Percentiles rank a stretch among this genome's conserved stretches.
Evolutionary conservation across 441 rosid species (phyloP).

Genomic region (Pelargonium myrrhifolium): DNA sequence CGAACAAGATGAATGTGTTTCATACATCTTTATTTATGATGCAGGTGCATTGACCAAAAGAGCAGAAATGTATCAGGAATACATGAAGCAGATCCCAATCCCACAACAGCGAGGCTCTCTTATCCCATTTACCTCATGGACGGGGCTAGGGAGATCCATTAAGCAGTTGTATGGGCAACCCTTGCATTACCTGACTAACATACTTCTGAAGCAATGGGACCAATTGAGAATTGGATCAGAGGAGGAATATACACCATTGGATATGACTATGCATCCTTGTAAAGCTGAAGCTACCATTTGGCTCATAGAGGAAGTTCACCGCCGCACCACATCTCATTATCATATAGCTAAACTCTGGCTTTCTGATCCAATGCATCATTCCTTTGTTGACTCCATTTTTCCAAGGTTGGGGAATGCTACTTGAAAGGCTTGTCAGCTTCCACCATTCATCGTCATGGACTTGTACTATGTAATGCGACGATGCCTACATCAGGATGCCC

Average conservation of each 20-base stretch:
- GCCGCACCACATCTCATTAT: constrained; percentile 52
- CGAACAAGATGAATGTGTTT: neutral
- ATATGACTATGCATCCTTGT: constrained; percentile 56
- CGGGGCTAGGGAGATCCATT: constrained; percentile 61
- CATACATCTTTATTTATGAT: constrained; percentile 10
- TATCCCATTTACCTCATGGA: constrained; percentile 69
- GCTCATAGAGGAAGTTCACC: constrained; percentile 79
- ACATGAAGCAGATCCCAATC: constrained; percentile 59
- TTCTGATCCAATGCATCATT: constrained; percentile 50
- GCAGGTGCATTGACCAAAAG: constrained; percentile 44
- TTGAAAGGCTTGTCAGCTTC: neutral
- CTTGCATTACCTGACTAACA: constrained; percentile 77
- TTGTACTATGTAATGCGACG: too few relatives aligned
- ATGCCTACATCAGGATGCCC: too few relatives aligned
- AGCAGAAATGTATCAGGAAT: constrained; percentile 77
- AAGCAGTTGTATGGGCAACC: constrained; percentile 74
- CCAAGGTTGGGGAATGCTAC: constrained; percentile 24
- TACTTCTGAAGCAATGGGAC: constrained; percentile 68
- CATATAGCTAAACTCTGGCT: constrained; percentile 60
- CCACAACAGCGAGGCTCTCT: constrained; percentile 57
- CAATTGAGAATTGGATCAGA: constrained; percentile 40
- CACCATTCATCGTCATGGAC: neutral
- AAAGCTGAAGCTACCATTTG: constrained; percentile 85
- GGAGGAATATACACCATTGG: constrained; percentile 47
- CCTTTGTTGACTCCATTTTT: constrained; percentile 48